These are phyloP conservation scores for Rhynchospora breviuscula DNA, from an alignment of 176 grass and related monocot genomes.

Conservation along the genomic window DNA sequence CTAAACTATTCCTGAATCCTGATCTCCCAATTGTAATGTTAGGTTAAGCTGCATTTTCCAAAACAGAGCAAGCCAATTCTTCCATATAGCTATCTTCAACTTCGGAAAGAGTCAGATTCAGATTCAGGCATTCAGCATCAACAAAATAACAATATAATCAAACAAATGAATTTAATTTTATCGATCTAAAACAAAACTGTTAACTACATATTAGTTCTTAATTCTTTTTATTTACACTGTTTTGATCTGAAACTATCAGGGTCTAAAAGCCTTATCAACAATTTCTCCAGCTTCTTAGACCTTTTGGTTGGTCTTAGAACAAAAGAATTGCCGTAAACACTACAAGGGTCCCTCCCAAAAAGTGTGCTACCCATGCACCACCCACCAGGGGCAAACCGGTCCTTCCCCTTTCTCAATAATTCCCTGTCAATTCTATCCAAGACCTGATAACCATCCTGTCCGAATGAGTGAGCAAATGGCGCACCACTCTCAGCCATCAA, in stretches of 20 bases:
- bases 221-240: constrained; percentile 81
- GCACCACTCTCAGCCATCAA: constrained; percentile 49
- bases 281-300: constrained; percentile 62
- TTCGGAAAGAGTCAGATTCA: not conserved
- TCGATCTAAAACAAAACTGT: not conserved
- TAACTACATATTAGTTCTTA: constrained; percentile 1
- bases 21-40: not conserved
- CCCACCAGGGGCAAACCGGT: constrained; percentile 57
- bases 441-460: constrained; percentile 28
- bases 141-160: not conserved
- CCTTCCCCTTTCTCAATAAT: constrained; percentile 38
- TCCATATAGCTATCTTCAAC: not conserved
- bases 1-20: not conserved
- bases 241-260: constrained; percentile 80
- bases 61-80: not conserved
- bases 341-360: constrained; percentile 54
- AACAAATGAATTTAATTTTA: constrained; percentile 9
- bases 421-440: constrained; percentile 66
- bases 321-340: constrained; percentile 42
- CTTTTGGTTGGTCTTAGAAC: constrained; percentile 42
- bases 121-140: not conserved
- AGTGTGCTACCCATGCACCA: constrained; percentile 64
- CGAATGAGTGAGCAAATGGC: constrained; percentile 59
- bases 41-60: not conserved
- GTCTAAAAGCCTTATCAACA: constrained; percentile 67